Evolutionary conservation across 169 alveolate species (phyloP), one percentile per base, ranked within the genome.

Genomic region (Plasmodium relictum): DNA sequence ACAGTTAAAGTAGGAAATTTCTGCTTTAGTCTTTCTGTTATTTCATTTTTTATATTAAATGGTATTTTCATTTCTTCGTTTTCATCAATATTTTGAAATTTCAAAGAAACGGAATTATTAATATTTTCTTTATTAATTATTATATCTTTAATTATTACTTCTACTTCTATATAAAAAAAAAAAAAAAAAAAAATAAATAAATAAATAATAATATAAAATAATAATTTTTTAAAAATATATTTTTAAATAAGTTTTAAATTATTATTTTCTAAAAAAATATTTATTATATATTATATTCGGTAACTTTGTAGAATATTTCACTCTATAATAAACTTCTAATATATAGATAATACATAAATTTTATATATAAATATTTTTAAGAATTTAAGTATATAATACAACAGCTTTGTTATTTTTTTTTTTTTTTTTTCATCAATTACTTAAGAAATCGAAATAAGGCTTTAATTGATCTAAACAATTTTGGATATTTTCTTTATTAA

Each of bases 401-500:
- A 12, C n/a, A 14, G n/a, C n/a, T 6, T 50, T 50, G 12, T 50
- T 54, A 54, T 54, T 16, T 16, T 54, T 54, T 54, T 54, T 54
- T 5, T 22, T 54, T 54, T 54, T 6, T 16, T 54, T 5, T 54
- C 42, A 52, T 48, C 22, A 59, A 66, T 86, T 86, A 86, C 92
- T 86, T 20, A 86, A 31, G 31, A 86, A 86, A 41, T 86, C 92
- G 41, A 86, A 86, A 44, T 86, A 89, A 12, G 89, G 93, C 14
- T 74, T 73, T 69, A 78, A 41, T 10, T 74, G 74, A 24, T 44
- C 69, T 70, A 74, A 45, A 42, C 89, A 78, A 41, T 76, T 44
- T 41, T 52, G 62, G 14, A 70, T 56, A 80, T 88, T 74, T 69
- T 73, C 93, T 41, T 94, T 92, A 26, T 78, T 93, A 20, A 94